A percentile compares a stretch with the other conserved stretches of the same genome.
Conservation (phyloP, 306 rosid species). For the Vigna angularis region DNA sequence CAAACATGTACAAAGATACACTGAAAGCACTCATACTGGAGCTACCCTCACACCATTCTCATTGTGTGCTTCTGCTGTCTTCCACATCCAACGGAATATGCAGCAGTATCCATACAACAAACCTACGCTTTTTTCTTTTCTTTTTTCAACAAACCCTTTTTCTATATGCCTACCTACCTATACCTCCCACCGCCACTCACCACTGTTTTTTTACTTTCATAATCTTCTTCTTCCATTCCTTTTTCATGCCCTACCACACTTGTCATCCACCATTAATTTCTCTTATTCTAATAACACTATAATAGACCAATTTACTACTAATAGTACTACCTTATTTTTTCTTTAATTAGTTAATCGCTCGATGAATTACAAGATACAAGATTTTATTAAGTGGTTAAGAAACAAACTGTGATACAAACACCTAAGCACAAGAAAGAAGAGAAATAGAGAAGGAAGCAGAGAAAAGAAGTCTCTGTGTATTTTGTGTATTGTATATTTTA, state of each 20-base stretch:
- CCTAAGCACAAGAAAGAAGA: too few relatives aligned
- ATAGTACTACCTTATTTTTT: too few relatives aligned
- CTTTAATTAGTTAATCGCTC: too few relatives aligned
- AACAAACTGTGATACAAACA: too few relatives aligned
- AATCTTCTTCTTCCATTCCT: neutral
- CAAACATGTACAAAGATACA: slow-evolving; percentile 24
- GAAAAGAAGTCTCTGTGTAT: too few relatives aligned
- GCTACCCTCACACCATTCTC: neutral
- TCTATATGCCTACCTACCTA: neutral
- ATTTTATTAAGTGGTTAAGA: too few relatives aligned
- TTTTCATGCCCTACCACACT: neutral
- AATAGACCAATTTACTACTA: too few relatives aligned
- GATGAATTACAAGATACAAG: too few relatives aligned
- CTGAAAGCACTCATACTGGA: neutral
- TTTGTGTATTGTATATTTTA: too few relatives aligned
- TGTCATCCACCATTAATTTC: too few relatives aligned
- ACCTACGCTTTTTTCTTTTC: slow-evolving; percentile 12
- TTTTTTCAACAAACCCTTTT: slow-evolving; percentile 18
- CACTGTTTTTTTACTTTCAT: slow-evolving; percentile 3
- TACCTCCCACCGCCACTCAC: slow-evolving; percentile 34
- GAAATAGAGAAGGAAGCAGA: too few relatives aligned
- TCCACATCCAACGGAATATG: slow-evolving; percentile 50
- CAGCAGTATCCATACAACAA: slow-evolving; percentile 16
- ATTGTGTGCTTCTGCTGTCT: slow-evolving; percentile 72
- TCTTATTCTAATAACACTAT: too few relatives aligned